Evolutionary conservation across 441 rosid species (phyloP).

Genomic region (Erodium trifolium): DNA sequence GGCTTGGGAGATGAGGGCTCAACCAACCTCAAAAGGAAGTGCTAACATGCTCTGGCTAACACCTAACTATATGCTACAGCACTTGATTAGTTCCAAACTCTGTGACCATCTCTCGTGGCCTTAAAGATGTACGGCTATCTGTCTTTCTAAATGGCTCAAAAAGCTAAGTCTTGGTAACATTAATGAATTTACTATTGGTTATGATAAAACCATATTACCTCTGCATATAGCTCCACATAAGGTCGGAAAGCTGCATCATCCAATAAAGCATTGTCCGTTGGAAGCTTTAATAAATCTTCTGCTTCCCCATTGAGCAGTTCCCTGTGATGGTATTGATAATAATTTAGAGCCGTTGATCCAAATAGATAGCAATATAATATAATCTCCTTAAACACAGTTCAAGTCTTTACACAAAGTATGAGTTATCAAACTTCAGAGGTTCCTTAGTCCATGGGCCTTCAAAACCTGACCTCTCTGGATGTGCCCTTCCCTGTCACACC

Average conservation of each 20-base stretch:
- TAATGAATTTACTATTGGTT: not conserved
- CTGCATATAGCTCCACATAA: constrained; percentile 57
- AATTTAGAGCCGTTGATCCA: constrained; percentile 1
- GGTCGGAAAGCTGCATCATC: constrained; percentile 42
- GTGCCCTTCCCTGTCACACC: constrained; percentile 65
- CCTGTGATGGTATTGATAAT: constrained; percentile 30
- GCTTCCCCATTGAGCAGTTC: constrained; percentile 53
- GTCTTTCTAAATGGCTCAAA: not conserved
- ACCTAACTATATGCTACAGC: not conserved
- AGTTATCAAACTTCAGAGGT: constrained; percentile 69
- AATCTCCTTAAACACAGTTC: constrained; percentile 2
- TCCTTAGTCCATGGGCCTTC: constrained; percentile 83
- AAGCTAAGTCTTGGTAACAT: not conserved
- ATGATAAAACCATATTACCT: constrained; percentile 30
- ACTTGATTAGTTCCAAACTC: not conserved
- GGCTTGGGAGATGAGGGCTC: too few species aligned
- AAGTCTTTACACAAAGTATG: constrained; percentile 56
- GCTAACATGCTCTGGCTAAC: too few species aligned
- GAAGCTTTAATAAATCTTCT: constrained; percentile 52
- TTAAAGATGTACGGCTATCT: not conserved
- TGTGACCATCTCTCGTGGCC: not conserved
- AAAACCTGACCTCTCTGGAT: constrained; percentile 66
- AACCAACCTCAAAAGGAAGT: too few species aligned
- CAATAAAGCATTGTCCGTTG: constrained; percentile 52
- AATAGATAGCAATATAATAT: not conserved